Base-by-base conservation (phyloP, 129 eudicot genomes). In the Flaveria brownii region DNA sequence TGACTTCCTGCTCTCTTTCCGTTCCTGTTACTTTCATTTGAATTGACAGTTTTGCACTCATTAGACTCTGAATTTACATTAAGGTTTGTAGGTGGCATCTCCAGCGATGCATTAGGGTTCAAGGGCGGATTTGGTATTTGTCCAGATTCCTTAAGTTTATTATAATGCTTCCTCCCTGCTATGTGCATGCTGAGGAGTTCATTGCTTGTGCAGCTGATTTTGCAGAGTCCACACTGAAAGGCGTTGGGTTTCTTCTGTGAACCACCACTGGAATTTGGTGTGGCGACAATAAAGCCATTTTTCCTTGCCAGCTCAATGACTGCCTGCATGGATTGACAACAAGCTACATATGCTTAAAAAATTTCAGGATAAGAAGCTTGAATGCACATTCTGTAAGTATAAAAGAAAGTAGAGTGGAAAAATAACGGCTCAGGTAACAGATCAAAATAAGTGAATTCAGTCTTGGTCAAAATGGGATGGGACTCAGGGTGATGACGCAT, bases 181-280 rank as follows among this genome's bases (percentile, higher is more conserved):
- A 69, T 1, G 75, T 85, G 89, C 42, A 23, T 9, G 52, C n/a
- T 50, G 17, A 82, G 86, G 36, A 17, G 63, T 15, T 76, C 82
- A 9, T 12, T 56, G 41, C 77, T 85, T 14, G 81, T 75, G 57
- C 89, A 85, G 20, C 72, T 79, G 59, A 85, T 67, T 16, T 82
- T 79, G 77, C 89, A 85, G 16, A 85, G 71, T 14, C 36, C 82
- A 67, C 89, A 85, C 46, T 67, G 86, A 68, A 73, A 54, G 46
- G 77, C 36, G 41, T 47, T 30, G 1, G 72, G 57, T 47, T 75
- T 75, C 47, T 9, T 56, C n/a, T 20, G 72, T 47, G 82, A 71
- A 71, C 28, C 71, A 51, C 66, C 43, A 5, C n/a, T 17, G 45
- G 61, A 39, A n/a, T 67, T 47, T 43, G 64, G 30, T 56, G 80